phyloP scores from a whole-genome alignment of 169 alveolate species.

The Plasmodium cynomolgi region DNA sequence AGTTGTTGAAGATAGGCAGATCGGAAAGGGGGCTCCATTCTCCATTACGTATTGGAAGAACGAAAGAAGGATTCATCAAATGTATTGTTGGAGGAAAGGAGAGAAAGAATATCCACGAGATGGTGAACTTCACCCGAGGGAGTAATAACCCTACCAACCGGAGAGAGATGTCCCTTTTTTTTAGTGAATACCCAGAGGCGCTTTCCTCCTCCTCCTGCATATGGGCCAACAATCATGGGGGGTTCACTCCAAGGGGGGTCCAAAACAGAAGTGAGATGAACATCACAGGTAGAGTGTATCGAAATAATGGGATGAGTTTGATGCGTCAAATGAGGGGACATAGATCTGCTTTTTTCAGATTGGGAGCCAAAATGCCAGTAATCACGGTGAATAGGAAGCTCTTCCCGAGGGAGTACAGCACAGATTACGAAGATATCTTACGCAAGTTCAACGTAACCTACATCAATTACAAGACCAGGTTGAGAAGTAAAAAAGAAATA shows the following conservation, averaged over 20 bases:
- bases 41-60: background rate
- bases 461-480: conserved; percentile 85
- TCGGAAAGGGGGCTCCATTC: background rate
- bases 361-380: conserved; percentile 63
- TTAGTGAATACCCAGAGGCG: background rate
- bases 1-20: background rate
- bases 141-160: background rate
- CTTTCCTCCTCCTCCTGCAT: background rate
- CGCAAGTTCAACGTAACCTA: conserved; percentile 79
- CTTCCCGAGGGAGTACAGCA: conserved; percentile 58
- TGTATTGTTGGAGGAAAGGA: background rate
- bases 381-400: conserved; percentile 43
- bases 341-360: background rate
- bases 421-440: conserved; percentile 83
- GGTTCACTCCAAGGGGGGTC: background rate
- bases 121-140: background rate
- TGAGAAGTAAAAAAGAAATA: conserved; percentile 79
- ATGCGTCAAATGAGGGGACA: background rate
- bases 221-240: background rate
- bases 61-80: background rate
- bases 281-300: background rate
- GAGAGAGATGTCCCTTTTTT: background rate
- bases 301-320: background rate
- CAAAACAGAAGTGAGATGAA: background rate
- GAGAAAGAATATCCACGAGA: background rate